Percentiles rank a stretch among this genome's conserved stretches.
phyloP scores from a whole-genome alignment of 139 green algal species.

The Chlorella sp. region DNA sequence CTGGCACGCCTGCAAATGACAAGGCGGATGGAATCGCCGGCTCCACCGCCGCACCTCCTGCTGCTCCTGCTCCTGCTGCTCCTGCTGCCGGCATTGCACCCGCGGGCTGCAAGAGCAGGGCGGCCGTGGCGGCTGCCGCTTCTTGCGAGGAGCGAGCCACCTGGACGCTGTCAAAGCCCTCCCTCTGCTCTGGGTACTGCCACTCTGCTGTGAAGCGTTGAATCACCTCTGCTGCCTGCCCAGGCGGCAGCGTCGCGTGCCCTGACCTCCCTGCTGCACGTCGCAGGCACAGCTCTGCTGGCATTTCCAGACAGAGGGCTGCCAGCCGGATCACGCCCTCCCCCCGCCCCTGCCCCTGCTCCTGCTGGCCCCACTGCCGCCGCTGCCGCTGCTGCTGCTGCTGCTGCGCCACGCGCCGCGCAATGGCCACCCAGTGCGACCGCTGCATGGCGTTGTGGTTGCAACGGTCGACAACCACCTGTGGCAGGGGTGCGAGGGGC shows the following conservation, averaged over 20 bases:
- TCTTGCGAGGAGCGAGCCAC: background rate
- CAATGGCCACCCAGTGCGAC: background rate
- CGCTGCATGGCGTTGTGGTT: conserved; percentile 18
- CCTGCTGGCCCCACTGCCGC: too few relatives aligned
- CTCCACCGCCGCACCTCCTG: background rate
- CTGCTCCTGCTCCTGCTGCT: background rate
- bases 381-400: too few relatives aligned
- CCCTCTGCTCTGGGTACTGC: background rate
- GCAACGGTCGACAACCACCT: conserved; percentile 18
- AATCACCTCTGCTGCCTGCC: conserved; percentile 7
- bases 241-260: conserved; percentile 11
- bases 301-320: background rate
- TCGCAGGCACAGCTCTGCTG: background rate
- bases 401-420: background rate
- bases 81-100: background rate
- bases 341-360: too few relatives aligned
- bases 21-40: background rate
- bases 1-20: background rate
- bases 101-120: background rate
- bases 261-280: background rate
- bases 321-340: background rate
- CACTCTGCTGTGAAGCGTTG: background rate
- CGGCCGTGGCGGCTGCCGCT: background rate
- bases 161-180: background rate
- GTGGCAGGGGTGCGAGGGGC: too few relatives aligned